phyloP scores from a whole-genome alignment of 306 rosid genomes.

The Astragalus membranaceus region DNA sequence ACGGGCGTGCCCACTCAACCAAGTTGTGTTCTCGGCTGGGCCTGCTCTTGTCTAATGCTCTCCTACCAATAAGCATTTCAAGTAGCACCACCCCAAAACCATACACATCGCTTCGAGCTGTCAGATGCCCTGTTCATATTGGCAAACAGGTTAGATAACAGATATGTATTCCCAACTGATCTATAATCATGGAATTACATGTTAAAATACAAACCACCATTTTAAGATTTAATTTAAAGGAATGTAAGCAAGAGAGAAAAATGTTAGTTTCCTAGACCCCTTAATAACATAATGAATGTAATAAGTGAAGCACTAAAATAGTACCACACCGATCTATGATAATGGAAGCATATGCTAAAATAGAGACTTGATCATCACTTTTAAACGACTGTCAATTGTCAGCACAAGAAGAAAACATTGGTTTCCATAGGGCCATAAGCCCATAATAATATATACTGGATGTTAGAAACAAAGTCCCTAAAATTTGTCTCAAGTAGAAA shows the following conservation, averaged over 20 bases:
- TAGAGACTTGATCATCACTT: background rate
- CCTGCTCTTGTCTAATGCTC: constrained; percentile 87
- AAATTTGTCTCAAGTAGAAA: background rate
- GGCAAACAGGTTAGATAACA: constrained; percentile 19
- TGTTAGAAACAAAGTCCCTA: background rate
- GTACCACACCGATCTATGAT: background rate
- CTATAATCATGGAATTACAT: background rate
- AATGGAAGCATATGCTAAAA: background rate
- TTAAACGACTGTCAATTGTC: background rate
- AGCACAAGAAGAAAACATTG: background rate
- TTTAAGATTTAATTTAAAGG: background rate
- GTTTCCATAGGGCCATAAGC: background rate
- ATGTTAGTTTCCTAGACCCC: background rate
- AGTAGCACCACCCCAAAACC: constrained; percentile 93
- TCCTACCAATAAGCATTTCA: constrained; percentile 84
- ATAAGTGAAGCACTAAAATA: background rate
- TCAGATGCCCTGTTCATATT: constrained; percentile 71
- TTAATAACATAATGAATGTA: background rate
- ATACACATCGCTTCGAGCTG: constrained; percentile 89
- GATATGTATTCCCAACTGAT: background rate
- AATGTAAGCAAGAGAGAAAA: background rate
- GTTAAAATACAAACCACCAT: background rate
- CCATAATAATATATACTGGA: background rate
- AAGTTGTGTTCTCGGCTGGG: constrained; percentile 89
- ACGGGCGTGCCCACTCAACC: constrained; percentile 93